Base-by-base conservation (phyloP, 495 filamentous ascomycete genomes). In the Podospora appendiculata region DNA sequence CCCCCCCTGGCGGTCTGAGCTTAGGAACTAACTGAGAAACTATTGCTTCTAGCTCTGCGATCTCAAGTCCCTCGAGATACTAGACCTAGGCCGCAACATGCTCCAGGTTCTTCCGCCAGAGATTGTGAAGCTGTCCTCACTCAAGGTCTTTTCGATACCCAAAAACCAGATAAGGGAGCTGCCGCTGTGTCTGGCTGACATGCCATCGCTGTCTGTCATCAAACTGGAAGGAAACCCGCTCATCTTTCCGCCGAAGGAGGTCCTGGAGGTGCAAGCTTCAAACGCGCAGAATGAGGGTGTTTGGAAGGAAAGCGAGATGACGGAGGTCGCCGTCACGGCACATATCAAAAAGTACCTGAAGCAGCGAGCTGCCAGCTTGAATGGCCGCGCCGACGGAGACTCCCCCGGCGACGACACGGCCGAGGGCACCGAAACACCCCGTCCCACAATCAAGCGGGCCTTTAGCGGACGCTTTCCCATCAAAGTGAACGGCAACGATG, bases 171-270 rank as follows among this genome's bases (percentile, higher is more conserved):
- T 97, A 61, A 82, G 86, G 51, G 81, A 87, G 45, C 74, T 97
- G 16, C 92, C 92, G 16, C 75, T 84, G 11, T 88, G 86, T 48
- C 69, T 97, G 16, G 90, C 87, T 38, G 88, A 93, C 60, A 95
- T 96, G 85, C 82, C 79, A 48, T 90, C 89, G 47, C 76, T 97
- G 19, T 86, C 88, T 53, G 86, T 93, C 56, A 70, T 97, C 55
- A 95, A 92, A 62, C 74, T 96, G 12, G 85, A 89, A 41, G 88
- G 88, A 35, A 96, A 96, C 59, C 89, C 89, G 12, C 75, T 96
- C 33, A 65, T 63, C 8, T 88, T 86, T 57, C 86, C 86, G 1
- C 83, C 85, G 17, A 74, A 71, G 51, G 79, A 87, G 41, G 64
- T 83, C 7, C 61, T 79, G 32, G 73, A 79, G 51, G 65, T 75